Base-by-base conservation (phyloP, 2,329 filamentous ascomycete species). In the Plectosphaerella sp. region DNA sequence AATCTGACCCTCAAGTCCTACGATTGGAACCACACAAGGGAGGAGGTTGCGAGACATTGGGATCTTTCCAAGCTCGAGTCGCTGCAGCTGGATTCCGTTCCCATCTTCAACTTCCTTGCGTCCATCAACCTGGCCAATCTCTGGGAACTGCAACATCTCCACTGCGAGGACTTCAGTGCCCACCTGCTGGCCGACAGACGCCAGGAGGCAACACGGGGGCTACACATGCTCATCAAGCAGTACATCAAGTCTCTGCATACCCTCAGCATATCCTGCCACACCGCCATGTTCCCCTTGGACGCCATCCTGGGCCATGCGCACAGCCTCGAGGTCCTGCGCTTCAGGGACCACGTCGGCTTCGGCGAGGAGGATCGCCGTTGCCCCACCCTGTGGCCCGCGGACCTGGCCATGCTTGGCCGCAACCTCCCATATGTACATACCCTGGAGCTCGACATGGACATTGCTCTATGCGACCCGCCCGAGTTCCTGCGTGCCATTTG, bases 371-470 rank as follows among this genome's bases (percentile, higher is more conserved):
- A 65, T 43, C 62, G 62, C 24, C 62, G 54, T 12, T 77, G 74
- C 49, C 75, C 74, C 5, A 77, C 74, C 3, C 52, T 78, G 37
- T 55, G 54, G 20, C 53, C 62, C 2, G 60, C 51, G n/a, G 65
- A 72, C 45, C 52, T 77, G 10, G 52, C 60, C 3, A 39, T 48
- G 1, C 64, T 79, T 3, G 64, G 72, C 0, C 53, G 49, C 2
- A 52, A 54, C 3, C 54, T 78, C 6, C 54, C 53, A 4, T 47
- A 56, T 4, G 63, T 78, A 4, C 66, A 67, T 25, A 67, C 65
- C 0, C 68, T 78, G 5, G 76, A 79, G 59, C 56, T 79, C 10
- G 76, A 79, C 59, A 69, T 78, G 66, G 75, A 79, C 53, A 57
- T 59, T n/a, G 58, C 58, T 3, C 51, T 63, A 10, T 69, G 67